Evolutionary conservation across 805 yeast genomes (phyloP).

Genomic region (Lipomyces sp.): DNA sequence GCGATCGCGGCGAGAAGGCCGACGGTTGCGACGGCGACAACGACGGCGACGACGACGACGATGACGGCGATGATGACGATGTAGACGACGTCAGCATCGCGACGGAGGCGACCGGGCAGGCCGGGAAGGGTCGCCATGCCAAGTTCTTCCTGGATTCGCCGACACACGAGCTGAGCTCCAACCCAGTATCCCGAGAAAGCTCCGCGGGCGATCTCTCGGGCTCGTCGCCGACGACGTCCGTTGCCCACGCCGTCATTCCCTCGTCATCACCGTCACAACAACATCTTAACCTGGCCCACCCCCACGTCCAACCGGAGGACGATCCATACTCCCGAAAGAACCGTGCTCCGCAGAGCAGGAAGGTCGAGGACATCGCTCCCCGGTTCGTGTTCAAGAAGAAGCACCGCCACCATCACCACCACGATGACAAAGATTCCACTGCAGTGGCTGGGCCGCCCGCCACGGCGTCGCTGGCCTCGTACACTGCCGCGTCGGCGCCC

Average conservation of each 20-base stretch:
- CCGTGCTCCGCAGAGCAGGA: constrained; percentile 31
- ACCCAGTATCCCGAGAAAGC: constrained; percentile 24
- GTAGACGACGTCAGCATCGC: neutral
- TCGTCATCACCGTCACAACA: constrained; percentile 25
- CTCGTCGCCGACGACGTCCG: neutral
- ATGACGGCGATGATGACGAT: constrained; percentile 7
- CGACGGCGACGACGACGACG: constrained; percentile 12
- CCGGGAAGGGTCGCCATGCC: constrained; percentile 3
- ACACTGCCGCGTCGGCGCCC: constrained; percentile 3
- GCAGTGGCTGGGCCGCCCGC: constrained; percentile 2
- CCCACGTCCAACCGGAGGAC: constrained; percentile 29
- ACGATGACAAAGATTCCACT: constrained; percentile 3
- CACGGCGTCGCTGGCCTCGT: constrained; percentile 5
- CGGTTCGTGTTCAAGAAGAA: constrained; percentile 37
- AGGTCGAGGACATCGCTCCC: constrained; percentile 37
- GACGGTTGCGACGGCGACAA: constrained; percentile 1
- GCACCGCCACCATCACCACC: constrained; percentile 14
- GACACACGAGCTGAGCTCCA: constrained; percentile 10
- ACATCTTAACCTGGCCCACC: constrained; percentile 19
- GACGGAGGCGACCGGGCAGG: neutral
- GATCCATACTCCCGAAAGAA: constrained; percentile 39
- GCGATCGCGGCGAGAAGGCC: neutral
- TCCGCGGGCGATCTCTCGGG: neutral
- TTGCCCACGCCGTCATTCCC: constrained; percentile 2
- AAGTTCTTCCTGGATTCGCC: constrained; percentile 21